Evolutionary conservation across 176 grass and related monocot genomes (phyloP), one percentile per base, ranked within the genome.

Genomic region (Tuctoria greenei): DNA sequence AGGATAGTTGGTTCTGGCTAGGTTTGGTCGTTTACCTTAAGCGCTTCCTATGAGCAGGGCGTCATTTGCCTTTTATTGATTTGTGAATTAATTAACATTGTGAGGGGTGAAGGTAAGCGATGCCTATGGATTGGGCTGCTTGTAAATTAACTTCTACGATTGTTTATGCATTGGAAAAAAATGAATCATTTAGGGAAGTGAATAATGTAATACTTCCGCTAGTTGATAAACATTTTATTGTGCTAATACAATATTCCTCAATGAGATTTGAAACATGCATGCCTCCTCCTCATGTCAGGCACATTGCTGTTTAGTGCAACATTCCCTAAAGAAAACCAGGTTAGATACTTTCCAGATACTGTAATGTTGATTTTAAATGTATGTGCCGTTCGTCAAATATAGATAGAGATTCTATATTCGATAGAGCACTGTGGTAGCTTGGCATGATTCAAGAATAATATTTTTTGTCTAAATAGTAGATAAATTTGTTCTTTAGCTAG

Each of bases 241-340:
- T 43, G 6, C 37, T 79, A n/a, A 35, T 36, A 45, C 54, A 59
- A 23, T 25, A 59, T 17, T 40, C 4, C 25, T 16, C 57, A 2
- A 1, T 31, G 57, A 28, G 12, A 31, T 31, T 13, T 14, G 57
- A 42, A 79, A 58, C 26, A 49, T n/a, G n/a, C 80, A 99, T 99
- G 95, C 92, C 95, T 38, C 71, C 74, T 64, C 89, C 59, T 42
- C 85, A 92, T 74, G 76, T 47, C 16, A 93, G 92, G 60, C 95
- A 99, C 95, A 47, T 73, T 99, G 89, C 40, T 99, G 38, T 99
- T 99, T 77, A 99, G 95, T 38, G 95, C 92, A 18, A 99, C 95
- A 10, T 99, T 99, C 79, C 95, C 92, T 41, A 75, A 61, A 77
- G 95, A 99, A 79, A 99, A 95, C 63, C 95, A 99, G 95, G 95